Percentiles rank a stretch among this genome's conserved stretches.
These are phyloP conservation scores for Peniophora sp. DNA, from an alignment of 1,284 basidiomycete species.

Conservation along the genomic window DNA sequence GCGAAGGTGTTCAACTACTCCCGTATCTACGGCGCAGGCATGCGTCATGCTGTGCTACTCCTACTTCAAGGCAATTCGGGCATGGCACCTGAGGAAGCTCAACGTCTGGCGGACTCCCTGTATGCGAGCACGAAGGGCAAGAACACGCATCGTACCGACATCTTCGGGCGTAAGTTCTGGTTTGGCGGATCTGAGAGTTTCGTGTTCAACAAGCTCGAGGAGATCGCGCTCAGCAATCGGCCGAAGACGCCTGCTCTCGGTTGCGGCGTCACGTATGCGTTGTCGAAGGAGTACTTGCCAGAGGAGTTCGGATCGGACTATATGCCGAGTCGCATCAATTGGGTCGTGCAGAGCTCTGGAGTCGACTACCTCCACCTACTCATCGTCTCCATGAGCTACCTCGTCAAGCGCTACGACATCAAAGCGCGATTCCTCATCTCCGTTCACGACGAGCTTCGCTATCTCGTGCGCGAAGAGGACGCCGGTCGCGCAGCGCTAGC, in stretches of 20 bases:
- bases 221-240: constrained; percentile 82
- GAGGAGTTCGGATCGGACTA: constrained; percentile 77
- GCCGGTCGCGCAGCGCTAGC: constrained; percentile 87
- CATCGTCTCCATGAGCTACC: constrained; percentile 91
- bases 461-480: constrained; percentile 87
- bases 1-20: constrained; percentile 99
- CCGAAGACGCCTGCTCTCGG: constrained; percentile 92
- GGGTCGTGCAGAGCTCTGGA: constrained; percentile 98
- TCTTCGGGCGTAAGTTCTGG: constrained; percentile 86
- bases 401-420: constrained; percentile 79
- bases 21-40: constrained; percentile 96
- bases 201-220: constrained; percentile 99
- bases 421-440: constrained; percentile 92
- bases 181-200: constrained; percentile 95
- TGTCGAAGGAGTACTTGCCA: constrained; percentile 85
- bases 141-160: constrained; percentile 63
- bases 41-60: constrained; percentile 88
- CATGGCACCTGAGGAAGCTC: constrained; percentile 76
- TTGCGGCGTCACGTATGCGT: constrained; percentile 89
- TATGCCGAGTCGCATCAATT: constrained; percentile 96
- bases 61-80: constrained; percentile 81
- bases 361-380: constrained; percentile 98
- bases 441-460: constrained; percentile 95
- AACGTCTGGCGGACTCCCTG: constrained; percentile 75
- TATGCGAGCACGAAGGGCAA: constrained; percentile 94